These are phyloP conservation scores for Aphanocladium album DNA, from an alignment of 2,329 filamentous ascomycete genomes.

Conservation along the genomic window DNA sequence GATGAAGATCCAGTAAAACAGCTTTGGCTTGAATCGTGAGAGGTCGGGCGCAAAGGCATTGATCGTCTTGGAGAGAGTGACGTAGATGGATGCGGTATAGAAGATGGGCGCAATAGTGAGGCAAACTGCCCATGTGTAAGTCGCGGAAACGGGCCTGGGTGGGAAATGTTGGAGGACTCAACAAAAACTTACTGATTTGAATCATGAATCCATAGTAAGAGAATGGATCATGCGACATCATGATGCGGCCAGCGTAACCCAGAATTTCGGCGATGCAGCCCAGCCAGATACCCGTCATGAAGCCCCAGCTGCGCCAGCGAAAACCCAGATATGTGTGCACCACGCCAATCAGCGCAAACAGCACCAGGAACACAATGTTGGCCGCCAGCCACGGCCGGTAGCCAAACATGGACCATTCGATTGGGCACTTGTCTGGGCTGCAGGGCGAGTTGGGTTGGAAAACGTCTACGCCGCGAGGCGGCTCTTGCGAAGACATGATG, in stretches of 20 bases:
- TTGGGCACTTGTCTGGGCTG: slow-evolving; percentile 42
- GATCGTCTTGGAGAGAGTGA: slow-evolving; percentile 48
- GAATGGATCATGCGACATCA: slow-evolving; percentile 55
- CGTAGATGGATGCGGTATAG: slow-evolving; percentile 60
- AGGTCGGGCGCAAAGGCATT: slow-evolving; percentile 34
- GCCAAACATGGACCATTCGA: slow-evolving; percentile 44
- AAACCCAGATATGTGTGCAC: slow-evolving; percentile 42
- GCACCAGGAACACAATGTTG: slow-evolving; percentile 45
- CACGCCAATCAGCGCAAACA: slow-evolving; percentile 41
- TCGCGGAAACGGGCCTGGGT: neutral
- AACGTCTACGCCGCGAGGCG: neutral
- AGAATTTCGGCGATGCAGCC: slow-evolving; percentile 55
- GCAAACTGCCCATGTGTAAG: slow-evolving; percentile 36
- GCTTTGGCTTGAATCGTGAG: slow-evolving; percentile 38
- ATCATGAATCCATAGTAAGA: slow-evolving; percentile 56
- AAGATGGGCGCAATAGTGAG: slow-evolving; percentile 46
- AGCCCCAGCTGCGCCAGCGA: slow-evolving; percentile 43
- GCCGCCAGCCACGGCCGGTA: slow-evolving; percentile 51
- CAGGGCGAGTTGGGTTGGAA: slow-evolving; percentile 45
- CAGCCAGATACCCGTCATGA: slow-evolving; percentile 46
- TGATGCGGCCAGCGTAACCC: slow-evolving; percentile 57
- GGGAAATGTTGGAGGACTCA: neutral
- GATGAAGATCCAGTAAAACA: slow-evolving; percentile 47
- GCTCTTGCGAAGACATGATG: neutral
- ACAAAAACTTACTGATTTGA: slow-evolving; percentile 50